These are phyloP conservation scores for Irpex sp. DNA, from an alignment of 1,284 basidiomycete genomes.

Conservation along the genomic window DNA sequence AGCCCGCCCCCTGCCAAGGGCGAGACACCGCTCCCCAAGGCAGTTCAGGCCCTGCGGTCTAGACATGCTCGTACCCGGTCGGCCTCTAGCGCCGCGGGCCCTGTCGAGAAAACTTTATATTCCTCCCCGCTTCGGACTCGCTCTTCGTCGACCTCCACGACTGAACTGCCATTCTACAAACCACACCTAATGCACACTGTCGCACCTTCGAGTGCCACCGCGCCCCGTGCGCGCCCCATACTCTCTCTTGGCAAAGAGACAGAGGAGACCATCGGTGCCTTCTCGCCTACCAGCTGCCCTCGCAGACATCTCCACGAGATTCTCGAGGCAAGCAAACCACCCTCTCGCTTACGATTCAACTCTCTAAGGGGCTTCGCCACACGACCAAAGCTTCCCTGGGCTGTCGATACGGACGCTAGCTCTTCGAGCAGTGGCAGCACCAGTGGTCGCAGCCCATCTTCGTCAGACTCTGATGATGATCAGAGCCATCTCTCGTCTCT, in stretches of 20 bases:
- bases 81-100: background rate
- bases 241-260: constrained; percentile 7
- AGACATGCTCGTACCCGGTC: background rate
- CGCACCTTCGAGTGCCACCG: constrained; percentile 2
- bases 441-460: background rate
- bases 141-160: background rate
- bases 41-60: background rate
- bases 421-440: background rate
- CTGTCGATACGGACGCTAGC: constrained; percentile 3
- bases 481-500: constrained; percentile 17
- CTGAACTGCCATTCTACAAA: background rate
- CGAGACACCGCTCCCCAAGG: background rate
- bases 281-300: constrained; percentile 26
- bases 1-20: background rate
- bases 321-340: constrained; percentile 12
- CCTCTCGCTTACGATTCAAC: background rate
- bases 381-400: constrained; percentile 6
- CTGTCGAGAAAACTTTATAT: background rate
- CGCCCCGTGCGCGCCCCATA: constrained; percentile 8
- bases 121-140: background rate
- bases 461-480: background rate
- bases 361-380: background rate
- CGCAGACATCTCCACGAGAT: constrained; percentile 22
- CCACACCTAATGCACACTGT: background rate
- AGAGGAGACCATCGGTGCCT: constrained; percentile 25